Percentiles rank a stretch among this genome's conserved stretches.
Evolutionary conservation across 2,329 filamentous ascomycete genomes (phyloP).

Genomic region (Aspergillus piperis): DNA sequence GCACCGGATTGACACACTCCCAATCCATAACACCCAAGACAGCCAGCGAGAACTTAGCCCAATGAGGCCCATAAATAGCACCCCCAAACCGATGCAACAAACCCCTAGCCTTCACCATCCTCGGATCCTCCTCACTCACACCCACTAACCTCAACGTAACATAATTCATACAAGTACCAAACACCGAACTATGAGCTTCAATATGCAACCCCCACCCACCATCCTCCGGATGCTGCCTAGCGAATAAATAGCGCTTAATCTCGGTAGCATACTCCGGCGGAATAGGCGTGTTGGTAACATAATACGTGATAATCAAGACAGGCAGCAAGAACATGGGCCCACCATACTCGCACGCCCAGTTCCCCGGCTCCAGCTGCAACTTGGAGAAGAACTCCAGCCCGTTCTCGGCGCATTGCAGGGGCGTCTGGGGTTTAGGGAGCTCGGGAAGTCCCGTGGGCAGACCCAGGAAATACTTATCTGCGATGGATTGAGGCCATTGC

Average conservation of each 20-base stretch:
- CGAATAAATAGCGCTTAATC: conserved; percentile 89
- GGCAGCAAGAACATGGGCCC: conserved; percentile 95
- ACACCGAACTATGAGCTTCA: conserved; percentile 87
- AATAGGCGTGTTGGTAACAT: conserved; percentile 85
- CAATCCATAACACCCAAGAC: conserved; percentile 80
- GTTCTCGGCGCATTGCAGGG: conserved; percentile 77
- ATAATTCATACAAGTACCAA: conserved; percentile 90
- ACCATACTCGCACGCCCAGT: conserved; percentile 97
- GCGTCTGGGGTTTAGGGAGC: conserved; percentile 68
- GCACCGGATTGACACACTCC: conserved; percentile 92
- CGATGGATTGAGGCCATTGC: conserved; percentile 79
- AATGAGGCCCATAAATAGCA: conserved; percentile 81
- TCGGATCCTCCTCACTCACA: conserved; percentile 76
- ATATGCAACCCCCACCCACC: conserved; percentile 98
- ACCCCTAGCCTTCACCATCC: conserved; percentile 81
- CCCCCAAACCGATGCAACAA: conserved; percentile 84
- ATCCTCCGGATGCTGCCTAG: conserved; percentile 79
- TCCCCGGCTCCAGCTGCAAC: conserved; percentile 82
- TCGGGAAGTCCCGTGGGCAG: conserved; percentile 72
- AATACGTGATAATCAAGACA: conserved; percentile 81
- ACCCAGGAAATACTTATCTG: conserved; percentile 88
- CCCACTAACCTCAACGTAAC: conserved; percentile 77
- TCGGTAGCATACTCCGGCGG: conserved; percentile 77
- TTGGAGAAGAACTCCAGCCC: conserved; percentile 85
- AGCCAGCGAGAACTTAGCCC: conserved; percentile 95